Percentiles rank a stretch among this genome's conserved stretches.
Conservation (phyloP, 345 rosid genomes). For the Gossypium mustelinum region DNA sequence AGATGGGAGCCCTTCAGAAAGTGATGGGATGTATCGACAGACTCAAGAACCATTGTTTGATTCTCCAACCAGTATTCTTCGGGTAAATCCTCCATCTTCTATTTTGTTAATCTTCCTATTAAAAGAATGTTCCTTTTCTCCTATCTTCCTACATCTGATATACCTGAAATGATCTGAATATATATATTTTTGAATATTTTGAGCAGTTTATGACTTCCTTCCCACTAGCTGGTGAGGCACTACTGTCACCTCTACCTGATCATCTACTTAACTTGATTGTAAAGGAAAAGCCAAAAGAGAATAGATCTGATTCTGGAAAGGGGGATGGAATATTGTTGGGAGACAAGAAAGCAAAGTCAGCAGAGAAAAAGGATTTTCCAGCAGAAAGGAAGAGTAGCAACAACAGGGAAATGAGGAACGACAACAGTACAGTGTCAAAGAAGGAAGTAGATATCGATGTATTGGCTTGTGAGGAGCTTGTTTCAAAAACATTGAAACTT, state of each 20-base stretch:
- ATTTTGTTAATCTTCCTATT: conserved; percentile 20
- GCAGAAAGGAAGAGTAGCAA: conserved; percentile 33
- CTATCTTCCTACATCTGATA: conserved; percentile 6
- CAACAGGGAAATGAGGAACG: conserved; percentile 31
- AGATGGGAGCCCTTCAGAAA: conserved; percentile 67
- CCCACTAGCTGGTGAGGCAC: conserved; percentile 42
- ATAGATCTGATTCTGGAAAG: conserved; percentile 40
- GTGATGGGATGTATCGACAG: conserved; percentile 51
- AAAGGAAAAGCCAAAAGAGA: conserved; percentile 39
- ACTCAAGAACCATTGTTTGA: conserved; percentile 43
- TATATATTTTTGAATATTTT: conserved; percentile 23
- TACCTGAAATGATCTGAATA: neutral
- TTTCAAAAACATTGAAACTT: conserved; percentile 59
- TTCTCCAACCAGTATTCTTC: conserved; percentile 66
- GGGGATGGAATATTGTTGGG: conserved; percentile 33
- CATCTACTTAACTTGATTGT: conserved; percentile 47
- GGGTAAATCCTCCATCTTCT: conserved; percentile 43
- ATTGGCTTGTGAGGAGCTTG: conserved; percentile 60
- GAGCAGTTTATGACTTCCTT: conserved; percentile 76
- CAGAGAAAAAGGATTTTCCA: conserved; percentile 38
- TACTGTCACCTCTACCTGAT: conserved; percentile 85
- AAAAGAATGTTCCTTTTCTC: neutral
- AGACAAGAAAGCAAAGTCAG: conserved; percentile 41
- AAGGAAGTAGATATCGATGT: conserved; percentile 41
- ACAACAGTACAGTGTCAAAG: conserved; percentile 24